These are phyloP conservation scores for Dictyostelium firmibasis DNA, from an alignment of 78 protist species.

Conservation along the genomic window DNA sequence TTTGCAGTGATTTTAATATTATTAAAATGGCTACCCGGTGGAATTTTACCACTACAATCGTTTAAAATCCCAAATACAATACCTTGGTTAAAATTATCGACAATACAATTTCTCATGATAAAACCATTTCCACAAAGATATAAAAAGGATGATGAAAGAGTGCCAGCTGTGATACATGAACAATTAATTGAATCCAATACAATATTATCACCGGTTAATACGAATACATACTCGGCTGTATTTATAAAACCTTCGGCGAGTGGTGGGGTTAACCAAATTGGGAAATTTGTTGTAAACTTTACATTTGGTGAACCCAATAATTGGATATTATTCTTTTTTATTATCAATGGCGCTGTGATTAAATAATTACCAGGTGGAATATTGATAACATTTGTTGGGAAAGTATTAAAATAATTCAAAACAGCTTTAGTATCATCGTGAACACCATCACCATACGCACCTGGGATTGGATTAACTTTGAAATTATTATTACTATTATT, in stretches of 20 bases:
- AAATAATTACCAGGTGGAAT: constrained; percentile 76
- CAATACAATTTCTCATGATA: constrained; percentile 15
- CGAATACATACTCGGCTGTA: constrained; percentile 21
- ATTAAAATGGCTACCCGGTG: neutral
- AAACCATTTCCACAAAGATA: constrained; percentile 26
- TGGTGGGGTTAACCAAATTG: neutral
- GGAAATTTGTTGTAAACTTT: constrained; percentile 19
- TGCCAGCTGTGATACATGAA: neutral
- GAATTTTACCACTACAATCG: neutral
- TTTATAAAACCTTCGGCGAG: constrained; percentile 1
- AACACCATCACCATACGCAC: constrained; percentile 76
- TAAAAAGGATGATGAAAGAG: neutral
- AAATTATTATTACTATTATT: neutral
- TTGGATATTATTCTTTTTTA: constrained; percentile 10
- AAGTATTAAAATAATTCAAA: constrained; percentile 2
- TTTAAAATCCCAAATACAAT: constrained; percentile 22
- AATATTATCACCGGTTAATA: constrained; percentile 21
- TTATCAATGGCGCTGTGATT: neutral
- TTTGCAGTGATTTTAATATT: constrained; percentile 9
- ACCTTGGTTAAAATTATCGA: constrained; percentile 66
- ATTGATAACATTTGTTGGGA: neutral
- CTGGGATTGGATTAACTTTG: constrained; percentile 39
- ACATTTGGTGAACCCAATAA: constrained; percentile 14
- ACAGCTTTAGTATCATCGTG: constrained; percentile 61
- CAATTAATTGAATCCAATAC: constrained; percentile 18